Evolutionary conservation across 805 yeast species (phyloP).

Genomic region (Schizosaccharomyces cryophilus): DNA sequence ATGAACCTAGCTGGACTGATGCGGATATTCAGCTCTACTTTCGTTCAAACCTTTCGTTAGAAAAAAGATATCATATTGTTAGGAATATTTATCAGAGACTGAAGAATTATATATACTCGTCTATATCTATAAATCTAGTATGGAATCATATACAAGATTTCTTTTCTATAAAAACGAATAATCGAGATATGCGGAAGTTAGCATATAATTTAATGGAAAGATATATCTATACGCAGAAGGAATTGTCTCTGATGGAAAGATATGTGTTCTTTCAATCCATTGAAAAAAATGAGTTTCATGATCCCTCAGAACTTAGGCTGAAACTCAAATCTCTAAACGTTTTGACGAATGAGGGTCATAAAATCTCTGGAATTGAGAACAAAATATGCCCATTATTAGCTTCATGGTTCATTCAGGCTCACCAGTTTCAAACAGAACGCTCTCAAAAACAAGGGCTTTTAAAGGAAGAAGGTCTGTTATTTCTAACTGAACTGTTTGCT

Average conservation of each 20-base stretch:
- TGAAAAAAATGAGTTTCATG: conserved; percentile 23
- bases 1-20: neutral
- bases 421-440: conserved; percentile 6
- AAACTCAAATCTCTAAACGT: conserved; percentile 24
- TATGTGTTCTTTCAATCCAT: conserved; percentile 39
- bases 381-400: neutral
- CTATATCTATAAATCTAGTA: neutral
- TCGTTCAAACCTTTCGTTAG: neutral
- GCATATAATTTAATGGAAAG: conserved; percentile 28
- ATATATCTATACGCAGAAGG: conserved; percentile 27
- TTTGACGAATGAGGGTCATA: conserved; percentile 29
- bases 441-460: conserved; percentile 10
- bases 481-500: conserved; percentile 14
- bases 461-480: conserved; percentile 8
- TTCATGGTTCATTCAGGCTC: neutral
- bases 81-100: neutral
- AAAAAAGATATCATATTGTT: neutral
- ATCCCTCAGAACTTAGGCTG: conserved; percentile 21
- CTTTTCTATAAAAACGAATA: conserved; percentile 5
- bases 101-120: neutral
- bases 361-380: conserved; percentile 15
- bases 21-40: neutral
- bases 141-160: neutral
- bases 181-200: conserved; percentile 18
- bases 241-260: conserved; percentile 23